A percentile compares a stretch with the other conserved stretches of the same genome.
Conservation (phyloP, 2,329 filamentous ascomycete genomes). For the Microdochium trichocladiopsis region DNA sequence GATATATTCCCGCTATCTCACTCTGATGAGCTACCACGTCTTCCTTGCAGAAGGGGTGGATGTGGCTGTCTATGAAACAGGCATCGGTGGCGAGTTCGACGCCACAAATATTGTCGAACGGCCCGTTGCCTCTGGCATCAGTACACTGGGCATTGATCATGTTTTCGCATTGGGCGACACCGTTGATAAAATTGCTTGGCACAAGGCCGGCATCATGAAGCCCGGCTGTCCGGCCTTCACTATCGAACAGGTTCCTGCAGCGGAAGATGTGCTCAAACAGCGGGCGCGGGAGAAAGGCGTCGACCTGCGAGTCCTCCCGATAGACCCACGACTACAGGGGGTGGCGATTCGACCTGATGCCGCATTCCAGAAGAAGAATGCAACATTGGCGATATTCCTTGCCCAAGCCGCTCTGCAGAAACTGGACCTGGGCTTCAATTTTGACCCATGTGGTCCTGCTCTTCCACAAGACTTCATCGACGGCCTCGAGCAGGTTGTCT, state of each 20-base stretch:
- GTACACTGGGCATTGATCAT: slow-evolving; percentile 64
- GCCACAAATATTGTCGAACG: slow-evolving; percentile 58
- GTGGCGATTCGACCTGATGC: slow-evolving; percentile 46
- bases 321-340: slow-evolving; percentile 35
- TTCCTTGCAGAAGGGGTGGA: slow-evolving; percentile 59
- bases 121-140: slow-evolving; percentile 54
- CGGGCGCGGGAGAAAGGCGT: slow-evolving; percentile 48
- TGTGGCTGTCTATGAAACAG: slow-evolving; percentile 58
- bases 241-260: slow-evolving; percentile 39
- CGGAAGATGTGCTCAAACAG: slow-evolving; percentile 35
- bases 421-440: slow-evolving; percentile 26
- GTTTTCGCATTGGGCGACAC: slow-evolving; percentile 55
- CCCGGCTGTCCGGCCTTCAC: slow-evolving; percentile 49
- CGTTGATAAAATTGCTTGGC: slow-evolving; percentile 63
- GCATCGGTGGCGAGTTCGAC: slow-evolving; percentile 62
- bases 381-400: slow-evolving; percentile 39
- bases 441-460: slow-evolving; percentile 10
- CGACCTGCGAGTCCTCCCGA: slow-evolving; percentile 33
- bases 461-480: slow-evolving; percentile 60
- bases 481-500: slow-evolving; percentile 68
- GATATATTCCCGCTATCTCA: slow-evolving; percentile 55
- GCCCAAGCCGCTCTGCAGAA: slow-evolving; percentile 40
- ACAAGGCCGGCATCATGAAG: slow-evolving; percentile 69
- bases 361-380: slow-evolving; percentile 52
- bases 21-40: slow-evolving; percentile 59